A percentile compares a stretch with the other conserved stretches of the same genome.
Conservation (phyloP, 345 rosid species). For the Hibiscus mutabilis region DNA sequence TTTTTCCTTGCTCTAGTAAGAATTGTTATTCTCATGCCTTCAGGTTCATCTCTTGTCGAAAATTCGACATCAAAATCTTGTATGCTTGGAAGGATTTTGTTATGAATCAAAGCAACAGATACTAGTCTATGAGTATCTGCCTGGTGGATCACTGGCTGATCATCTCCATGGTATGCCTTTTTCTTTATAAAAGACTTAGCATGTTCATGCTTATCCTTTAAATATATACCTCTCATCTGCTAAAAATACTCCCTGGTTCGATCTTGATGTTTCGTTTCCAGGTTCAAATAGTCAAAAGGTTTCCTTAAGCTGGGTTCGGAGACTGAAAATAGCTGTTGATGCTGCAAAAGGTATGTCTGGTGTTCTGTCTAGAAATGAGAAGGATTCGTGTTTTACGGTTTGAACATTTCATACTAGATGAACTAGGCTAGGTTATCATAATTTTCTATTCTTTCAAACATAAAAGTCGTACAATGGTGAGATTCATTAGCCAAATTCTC, state of each 20-base stretch:
- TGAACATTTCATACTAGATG: not conserved
- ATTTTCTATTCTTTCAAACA: no score
- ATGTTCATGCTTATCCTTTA: slow-evolving; percentile 1
- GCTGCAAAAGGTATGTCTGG: slow-evolving; percentile 73
- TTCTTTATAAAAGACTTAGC: not conserved
- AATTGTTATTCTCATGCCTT: not conserved
- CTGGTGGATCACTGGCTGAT: slow-evolving; percentile 81
- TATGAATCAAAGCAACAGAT: slow-evolving; percentile 77
- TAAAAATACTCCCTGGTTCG: not conserved
- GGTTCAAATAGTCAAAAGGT: slow-evolving; percentile 51
- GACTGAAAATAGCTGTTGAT: slow-evolving; percentile 84
- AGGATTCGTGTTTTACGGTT: not conserved
- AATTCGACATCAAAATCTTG: slow-evolving; percentile 82
- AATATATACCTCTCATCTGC: not conserved
- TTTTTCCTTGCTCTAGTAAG: not conserved
- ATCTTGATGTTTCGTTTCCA: slow-evolving; percentile 14
- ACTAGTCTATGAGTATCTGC: slow-evolving; percentile 79
- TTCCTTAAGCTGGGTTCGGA: slow-evolving; percentile 79
- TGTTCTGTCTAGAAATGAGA: not conserved
- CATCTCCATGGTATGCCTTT: slow-evolving; percentile 67
- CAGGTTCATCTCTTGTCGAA: slow-evolving; percentile 76
- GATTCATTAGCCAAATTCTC: no score
- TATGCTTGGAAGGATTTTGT: slow-evolving; percentile 80
- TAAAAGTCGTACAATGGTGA: no score
- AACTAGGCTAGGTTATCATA: no score